Percentiles rank a stretch among this genome's conserved stretches.
phyloP scores from a whole-genome alignment of 1,284 basidiomycete genomes.

The Malassezia sympodialis region DNA sequence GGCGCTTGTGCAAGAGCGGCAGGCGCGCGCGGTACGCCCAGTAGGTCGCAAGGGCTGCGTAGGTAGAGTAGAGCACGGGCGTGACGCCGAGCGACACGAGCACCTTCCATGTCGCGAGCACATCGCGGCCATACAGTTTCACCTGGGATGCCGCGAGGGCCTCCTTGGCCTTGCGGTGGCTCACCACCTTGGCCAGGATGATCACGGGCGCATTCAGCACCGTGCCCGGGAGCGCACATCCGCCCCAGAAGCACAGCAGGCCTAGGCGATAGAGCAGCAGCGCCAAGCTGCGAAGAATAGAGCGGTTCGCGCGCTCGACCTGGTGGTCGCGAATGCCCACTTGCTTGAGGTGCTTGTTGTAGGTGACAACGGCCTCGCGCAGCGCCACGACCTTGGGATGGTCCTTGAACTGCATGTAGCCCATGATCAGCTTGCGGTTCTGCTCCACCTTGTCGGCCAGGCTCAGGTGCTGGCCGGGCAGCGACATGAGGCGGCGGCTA shows the following conservation, averaged over 20 bases:
- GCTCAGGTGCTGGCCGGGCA: slow-evolving; percentile 86
- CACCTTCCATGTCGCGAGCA: slow-evolving; percentile 95
- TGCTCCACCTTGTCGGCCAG: slow-evolving; percentile 93
- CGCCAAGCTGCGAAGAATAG: slow-evolving; percentile 73
- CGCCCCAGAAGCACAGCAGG: slow-evolving; percentile 72
- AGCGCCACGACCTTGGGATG: slow-evolving; percentile 79
- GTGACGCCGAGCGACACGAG: slow-evolving; percentile 84
- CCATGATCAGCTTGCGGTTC: slow-evolving; percentile 86
- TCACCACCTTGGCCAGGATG: slow-evolving; percentile 78
- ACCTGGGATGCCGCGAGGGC: slow-evolving; percentile 91
- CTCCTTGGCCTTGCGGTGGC: slow-evolving; percentile 84
- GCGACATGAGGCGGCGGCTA: slow-evolving; percentile 81
- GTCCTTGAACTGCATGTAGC: slow-evolving; percentile 81
- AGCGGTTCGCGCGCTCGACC: slow-evolving; percentile 60
- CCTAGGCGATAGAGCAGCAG: slow-evolving; percentile 74
- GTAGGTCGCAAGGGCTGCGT: slow-evolving; percentile 58
- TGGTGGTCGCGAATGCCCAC: slow-evolving; percentile 97
- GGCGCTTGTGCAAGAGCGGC: slow-evolving; percentile 57
- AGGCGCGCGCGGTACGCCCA: slow-evolving; percentile 57
- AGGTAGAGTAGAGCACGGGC: slow-evolving; percentile 65
- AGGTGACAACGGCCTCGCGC: slow-evolving; percentile 73
- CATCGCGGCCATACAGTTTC: slow-evolving; percentile 88
- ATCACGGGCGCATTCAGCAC: slow-evolving; percentile 92
- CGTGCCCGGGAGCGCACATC: slow-evolving; percentile 84
- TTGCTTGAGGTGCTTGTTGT: slow-evolving; percentile 81